These are phyloP conservation scores for Letharia columbiana DNA, from an alignment of 495 filamentous ascomycete genomes.

Conservation along the genomic window DNA sequence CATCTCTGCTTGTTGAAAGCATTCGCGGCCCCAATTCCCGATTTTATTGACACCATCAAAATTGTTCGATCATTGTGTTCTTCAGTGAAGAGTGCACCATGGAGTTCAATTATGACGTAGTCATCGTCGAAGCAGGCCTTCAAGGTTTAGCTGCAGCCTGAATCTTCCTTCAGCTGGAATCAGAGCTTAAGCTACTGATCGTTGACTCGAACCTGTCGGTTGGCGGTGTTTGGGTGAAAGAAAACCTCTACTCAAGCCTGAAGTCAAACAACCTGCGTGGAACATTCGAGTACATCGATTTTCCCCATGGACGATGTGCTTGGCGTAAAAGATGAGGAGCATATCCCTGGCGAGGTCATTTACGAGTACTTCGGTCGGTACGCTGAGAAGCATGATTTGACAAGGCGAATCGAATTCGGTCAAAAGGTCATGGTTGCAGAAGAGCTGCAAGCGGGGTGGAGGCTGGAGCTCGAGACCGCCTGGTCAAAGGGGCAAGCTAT, in stretches of 20 bases:
- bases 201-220: conserved; percentile 49
- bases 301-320: conserved; percentile 60
- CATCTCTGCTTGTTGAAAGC: neutral
- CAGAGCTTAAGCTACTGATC: conserved; percentile 40
- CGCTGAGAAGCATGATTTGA: conserved; percentile 50
- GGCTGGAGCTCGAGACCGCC: conserved; percentile 27
- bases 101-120: conserved; percentile 9
- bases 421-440: conserved; percentile 45
- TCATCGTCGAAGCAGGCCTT: conserved; percentile 38
- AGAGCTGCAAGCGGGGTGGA: conserved; percentile 38
- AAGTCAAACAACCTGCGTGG: conserved; percentile 57
- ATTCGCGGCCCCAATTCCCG: neutral
- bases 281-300: conserved; percentile 63
- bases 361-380: conserved; percentile 59
- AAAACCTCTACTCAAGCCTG: conserved; percentile 58
- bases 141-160: conserved; percentile 52
- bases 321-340: conserved; percentile 51
- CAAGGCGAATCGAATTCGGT: conserved; percentile 43
- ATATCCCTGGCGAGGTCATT: conserved; percentile 60
- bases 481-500: conserved; percentile 1
- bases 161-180: conserved; percentile 51
- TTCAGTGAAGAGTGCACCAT: neutral
- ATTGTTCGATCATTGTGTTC: neutral
- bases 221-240: conserved; percentile 62
- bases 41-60: neutral